Evolutionary conservation across 495 filamentous ascomycete species (phyloP).

Genomic region (Apiosordaria backusii): DNA sequence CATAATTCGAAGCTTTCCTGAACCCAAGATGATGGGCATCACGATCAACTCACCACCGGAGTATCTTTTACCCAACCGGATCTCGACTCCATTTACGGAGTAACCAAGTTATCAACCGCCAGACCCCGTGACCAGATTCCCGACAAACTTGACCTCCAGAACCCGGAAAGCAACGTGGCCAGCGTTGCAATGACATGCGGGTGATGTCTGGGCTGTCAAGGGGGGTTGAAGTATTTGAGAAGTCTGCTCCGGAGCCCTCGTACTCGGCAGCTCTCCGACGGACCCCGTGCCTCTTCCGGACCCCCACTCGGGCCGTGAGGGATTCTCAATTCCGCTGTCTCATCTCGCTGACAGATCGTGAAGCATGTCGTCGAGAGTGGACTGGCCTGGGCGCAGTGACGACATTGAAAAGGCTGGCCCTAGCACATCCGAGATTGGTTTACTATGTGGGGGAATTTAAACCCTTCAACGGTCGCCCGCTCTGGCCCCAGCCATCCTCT

Average conservation of each 20-base stretch:
- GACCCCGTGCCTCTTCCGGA: too few relatives aligned
- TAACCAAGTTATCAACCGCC: background rate
- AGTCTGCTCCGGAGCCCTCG: background rate
- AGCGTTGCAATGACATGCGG: constrained; percentile 3
- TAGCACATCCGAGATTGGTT: background rate
- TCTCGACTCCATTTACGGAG: background rate
- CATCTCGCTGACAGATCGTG: background rate
- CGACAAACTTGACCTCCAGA: background rate
- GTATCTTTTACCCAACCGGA: background rate
- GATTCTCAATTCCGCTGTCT: background rate
- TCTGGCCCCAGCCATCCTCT: background rate
- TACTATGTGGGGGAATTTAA: constrained; percentile 6
- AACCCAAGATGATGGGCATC: too few relatives aligned
- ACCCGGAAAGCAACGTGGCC: constrained; percentile 9
- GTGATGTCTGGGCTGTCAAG: background rate
- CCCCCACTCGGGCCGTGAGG: background rate
- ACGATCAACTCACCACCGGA: background rate
- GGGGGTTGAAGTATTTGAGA: background rate
- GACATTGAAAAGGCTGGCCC: background rate
- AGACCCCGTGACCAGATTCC: background rate
- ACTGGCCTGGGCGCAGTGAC: background rate
- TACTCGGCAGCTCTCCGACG: background rate
- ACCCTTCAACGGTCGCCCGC: constrained; percentile 8
- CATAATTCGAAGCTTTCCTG: too few relatives aligned
- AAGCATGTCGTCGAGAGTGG: background rate